phyloP scores from a whole-genome alignment of 495 filamentous ascomycete genomes.

The Coniosporium apollinis region DNA sequence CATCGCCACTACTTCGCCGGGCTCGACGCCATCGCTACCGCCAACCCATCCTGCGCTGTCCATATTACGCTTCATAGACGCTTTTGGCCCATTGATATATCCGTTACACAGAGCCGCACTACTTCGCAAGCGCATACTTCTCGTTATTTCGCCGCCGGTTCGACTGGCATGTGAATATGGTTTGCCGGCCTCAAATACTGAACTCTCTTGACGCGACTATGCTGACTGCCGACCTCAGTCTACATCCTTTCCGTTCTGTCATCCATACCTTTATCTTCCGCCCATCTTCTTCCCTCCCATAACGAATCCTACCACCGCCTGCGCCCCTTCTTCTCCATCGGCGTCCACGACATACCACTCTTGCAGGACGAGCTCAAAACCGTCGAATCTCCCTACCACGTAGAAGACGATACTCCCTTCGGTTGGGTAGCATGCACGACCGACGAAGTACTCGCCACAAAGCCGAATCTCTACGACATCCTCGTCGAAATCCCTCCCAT shows the following conservation, averaged over 20 bases:
- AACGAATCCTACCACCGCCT: conserved; percentile 40
- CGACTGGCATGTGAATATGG: conserved; percentile 76
- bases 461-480: conserved; percentile 71
- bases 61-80: conserved; percentile 55
- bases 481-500: conserved; percentile 61
- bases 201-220: neutral
- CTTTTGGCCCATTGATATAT: conserved; percentile 80
- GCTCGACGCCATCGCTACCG: conserved; percentile 54
- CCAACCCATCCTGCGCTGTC: conserved; percentile 75
- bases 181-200: too few species aligned
- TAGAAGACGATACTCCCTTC: too few species aligned
- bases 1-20: too few species aligned
- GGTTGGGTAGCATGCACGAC: conserved; percentile 93
- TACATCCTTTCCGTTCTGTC: conserved; percentile 88
- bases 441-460: conserved; percentile 75
- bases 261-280: conserved; percentile 49
- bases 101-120: conserved; percentile 81
- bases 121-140: conserved; percentile 70
- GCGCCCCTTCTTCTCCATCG: conserved; percentile 76
- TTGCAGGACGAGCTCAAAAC: conserved; percentile 43
- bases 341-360: conserved; percentile 79
- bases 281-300: conserved; percentile 38
- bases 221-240: conserved; percentile 34
- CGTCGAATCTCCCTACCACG: too few species aligned
- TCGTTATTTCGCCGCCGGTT: conserved; percentile 72